These are phyloP conservation scores for Musa balbisiana DNA, from an alignment of 202 grass and related monocot species.

Conservation along the genomic window DNA sequence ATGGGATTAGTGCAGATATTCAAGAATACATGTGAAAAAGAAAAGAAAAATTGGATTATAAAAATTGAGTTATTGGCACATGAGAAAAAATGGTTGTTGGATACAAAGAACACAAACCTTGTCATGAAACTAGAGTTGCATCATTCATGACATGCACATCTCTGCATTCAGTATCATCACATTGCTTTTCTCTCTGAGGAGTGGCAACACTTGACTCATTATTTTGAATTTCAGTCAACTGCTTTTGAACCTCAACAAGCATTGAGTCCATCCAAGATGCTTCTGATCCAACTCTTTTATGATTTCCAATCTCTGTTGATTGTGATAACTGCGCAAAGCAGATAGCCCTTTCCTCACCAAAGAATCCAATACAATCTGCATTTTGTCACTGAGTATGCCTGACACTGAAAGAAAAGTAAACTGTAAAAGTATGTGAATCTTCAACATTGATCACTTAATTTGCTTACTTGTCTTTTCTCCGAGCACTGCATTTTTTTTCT, in stretches of 20 bases:
- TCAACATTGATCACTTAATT: constrained; percentile 28
- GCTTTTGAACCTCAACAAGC: constrained; percentile 54
- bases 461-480: constrained; percentile 67
- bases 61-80: constrained; percentile 2
- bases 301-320: constrained; percentile 51
- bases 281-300: constrained; percentile 70
- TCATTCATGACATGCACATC: constrained; percentile 74
- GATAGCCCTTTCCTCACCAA: constrained; percentile 47
- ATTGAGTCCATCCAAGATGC: constrained; percentile 39
- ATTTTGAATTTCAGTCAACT: constrained; percentile 38
- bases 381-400: constrained; percentile 14
- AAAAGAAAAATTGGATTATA: neutral
- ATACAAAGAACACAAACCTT: constrained; percentile 34
- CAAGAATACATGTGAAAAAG: neutral
- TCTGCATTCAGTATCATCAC: constrained; percentile 55
- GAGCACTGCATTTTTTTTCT: constrained; percentile 54
- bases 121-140: constrained; percentile 23
- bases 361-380: constrained; percentile 55
- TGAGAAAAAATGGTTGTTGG: constrained; percentile 19
- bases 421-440: constrained; percentile 13
- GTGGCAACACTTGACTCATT: constrained; percentile 26
- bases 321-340: constrained; percentile 36
- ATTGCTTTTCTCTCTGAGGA: constrained; percentile 30
- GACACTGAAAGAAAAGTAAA: constrained; percentile 1
- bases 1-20: neutral